Base-by-base conservation (phyloP, 1,284 basidiomycete genomes). In the Sphaerobolus stellatus region DNA sequence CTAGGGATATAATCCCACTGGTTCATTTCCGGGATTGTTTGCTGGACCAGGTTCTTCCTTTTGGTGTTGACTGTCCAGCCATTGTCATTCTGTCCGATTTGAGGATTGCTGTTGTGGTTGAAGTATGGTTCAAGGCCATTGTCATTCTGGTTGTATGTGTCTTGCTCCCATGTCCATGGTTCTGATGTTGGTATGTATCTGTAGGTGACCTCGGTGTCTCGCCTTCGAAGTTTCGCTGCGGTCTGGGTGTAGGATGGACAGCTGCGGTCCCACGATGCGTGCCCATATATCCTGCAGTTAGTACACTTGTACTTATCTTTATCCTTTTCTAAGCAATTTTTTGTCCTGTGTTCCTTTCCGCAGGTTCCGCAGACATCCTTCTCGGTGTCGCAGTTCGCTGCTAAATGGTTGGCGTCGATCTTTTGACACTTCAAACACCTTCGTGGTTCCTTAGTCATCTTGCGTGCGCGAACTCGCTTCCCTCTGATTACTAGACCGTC, bases 341-440 rank as follows among this genome's bases (percentile, higher is more conserved):
- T 41, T 3, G 59, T 62, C 8, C 22, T 27, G 56, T 71, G 67
- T 5, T 51, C 48, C 0, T 48, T 52, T 0, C 58, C 59, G 49
- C 69, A 71, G 13, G 30, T 58, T 1, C 62, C 61, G 52, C 68
- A 71, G 5, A n/a, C n/a, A n/a, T 33, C 59, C 6, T 61, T 30
- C 4, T 5, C 6, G 0, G 30, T 38, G 11, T 29, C 43, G 49
- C 71, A 73, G 8, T 64, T 59, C 7, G 36, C 33, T 1, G 64
- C 66, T 2, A 64, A 49, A 48, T 72, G 70, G 24, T 51, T 52
- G 25, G 34, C 5, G 8, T 60, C 58, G 49, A 55, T 66, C 18
- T 51, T 46, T 20, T 71, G 67, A 58, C 71, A 73, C 31, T 65
- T 67, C 8, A 61, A 25, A 53, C 70, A 73, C 16, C 59, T 48